Evolutionary conservation across 1,284 basidiomycete species (phyloP).

Genomic region (Heliocybe sulcata): DNA sequence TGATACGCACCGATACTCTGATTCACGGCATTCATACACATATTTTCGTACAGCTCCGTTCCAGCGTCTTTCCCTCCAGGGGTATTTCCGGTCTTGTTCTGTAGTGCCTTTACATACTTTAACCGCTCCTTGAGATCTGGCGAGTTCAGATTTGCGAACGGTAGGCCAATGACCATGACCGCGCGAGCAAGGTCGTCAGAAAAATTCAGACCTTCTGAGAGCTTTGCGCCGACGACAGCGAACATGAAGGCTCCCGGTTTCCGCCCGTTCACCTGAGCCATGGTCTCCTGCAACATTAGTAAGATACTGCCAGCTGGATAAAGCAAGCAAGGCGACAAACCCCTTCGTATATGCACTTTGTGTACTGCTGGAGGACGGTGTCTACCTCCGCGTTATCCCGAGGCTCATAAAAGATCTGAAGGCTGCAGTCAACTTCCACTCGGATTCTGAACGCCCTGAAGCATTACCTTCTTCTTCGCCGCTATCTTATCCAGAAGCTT

Average conservation of each 20-base stretch:
- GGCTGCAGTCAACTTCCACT: background rate
- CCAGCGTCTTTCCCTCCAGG: slow-evolving; percentile 63
- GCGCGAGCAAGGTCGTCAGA: slow-evolving; percentile 84
- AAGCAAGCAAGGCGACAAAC: background rate
- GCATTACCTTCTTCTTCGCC: slow-evolving; percentile 66
- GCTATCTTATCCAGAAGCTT: slow-evolving; percentile 58
- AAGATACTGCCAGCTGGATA: slow-evolving; percentile 5
- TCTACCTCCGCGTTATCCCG: slow-evolving; percentile 76
- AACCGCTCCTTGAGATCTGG: slow-evolving; percentile 89
- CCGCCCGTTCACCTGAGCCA: slow-evolving; percentile 15
- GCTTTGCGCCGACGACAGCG: slow-evolving; percentile 94
- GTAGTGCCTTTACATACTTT: slow-evolving; percentile 68
- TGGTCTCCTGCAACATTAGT: background rate
- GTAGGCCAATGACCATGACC: slow-evolving; percentile 87
- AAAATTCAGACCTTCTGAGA: slow-evolving; percentile 97
- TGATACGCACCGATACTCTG: slow-evolving; percentile 83
- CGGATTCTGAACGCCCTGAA: background rate
- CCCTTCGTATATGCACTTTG: slow-evolving; percentile 39
- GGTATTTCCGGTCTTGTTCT: slow-evolving; percentile 26
- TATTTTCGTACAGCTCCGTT: slow-evolving; percentile 82
- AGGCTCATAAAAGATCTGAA: slow-evolving; percentile 88
- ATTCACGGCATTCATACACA: slow-evolving; percentile 96
- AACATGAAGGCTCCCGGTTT: slow-evolving; percentile 72
- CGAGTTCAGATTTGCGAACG: slow-evolving; percentile 90
- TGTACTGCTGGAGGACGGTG: slow-evolving; percentile 69